Evolutionary conservation across 495 filamentous ascomycete genomes (phyloP), one percentile per base, ranked within the genome.

Genomic region (Xylaria palmicola): DNA sequence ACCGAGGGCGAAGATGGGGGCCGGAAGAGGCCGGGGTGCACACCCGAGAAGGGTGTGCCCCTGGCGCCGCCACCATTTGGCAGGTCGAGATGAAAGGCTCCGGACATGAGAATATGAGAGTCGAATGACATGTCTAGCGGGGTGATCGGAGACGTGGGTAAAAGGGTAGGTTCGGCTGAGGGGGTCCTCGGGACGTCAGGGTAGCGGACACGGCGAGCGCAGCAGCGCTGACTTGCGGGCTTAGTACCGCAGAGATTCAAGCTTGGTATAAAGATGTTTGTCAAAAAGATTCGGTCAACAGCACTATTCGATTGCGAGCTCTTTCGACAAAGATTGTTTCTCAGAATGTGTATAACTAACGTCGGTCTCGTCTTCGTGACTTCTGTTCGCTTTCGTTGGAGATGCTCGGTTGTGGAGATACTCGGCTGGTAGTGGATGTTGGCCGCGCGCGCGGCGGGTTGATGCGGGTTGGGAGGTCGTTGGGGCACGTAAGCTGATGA

Each of bases 11-110:
- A 85, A n/a, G 75, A 71, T 4, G 90, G 89, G 2, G 88, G 83
- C 60, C 85, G 88, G 70, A 91, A 92, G 65, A 92, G 74, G 71
- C 83, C 71, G 66, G 81, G 75, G 83, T 86, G 69, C 75, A 75
- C 72, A 75, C 79, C 22, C 75, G 80, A 52, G n/a, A 83, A 74
- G 22, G 77, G 70, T 30, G 76, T 13, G 6, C 57, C 57, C 8
- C 39, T 53, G 29, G 49, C 59, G 7, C 36, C 66, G 54, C 71
- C 55, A 47, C 60, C 59, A 19, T 67, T 62, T 10, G 67, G 54
- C 9, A 64, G 22, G 43, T 87, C 83, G 53, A 81, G 73, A 56
- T 80, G 74, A 64, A 84, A 81, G 48, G 76, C 74, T 19, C 74
- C 75, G 39, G 79, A 78, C 75, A 85, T 80, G 48, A 79, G 76